Conservation (phyloP, 352 stramenopile genomes). For the Phytophthora boehmeriae region DNA sequence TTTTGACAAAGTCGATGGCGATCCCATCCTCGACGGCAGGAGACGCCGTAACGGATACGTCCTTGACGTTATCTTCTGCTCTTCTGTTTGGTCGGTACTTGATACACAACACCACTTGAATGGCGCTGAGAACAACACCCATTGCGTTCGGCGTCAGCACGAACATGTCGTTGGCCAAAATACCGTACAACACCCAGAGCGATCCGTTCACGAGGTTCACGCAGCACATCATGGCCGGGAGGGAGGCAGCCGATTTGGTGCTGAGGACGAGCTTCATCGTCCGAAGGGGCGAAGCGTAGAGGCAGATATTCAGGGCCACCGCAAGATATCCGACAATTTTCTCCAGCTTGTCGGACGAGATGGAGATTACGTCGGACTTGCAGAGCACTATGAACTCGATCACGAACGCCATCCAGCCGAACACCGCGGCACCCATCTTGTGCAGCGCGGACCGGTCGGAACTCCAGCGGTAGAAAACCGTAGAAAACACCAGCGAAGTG, state of each 20-base stretch:
- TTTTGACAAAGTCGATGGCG: not conserved
- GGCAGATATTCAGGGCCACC: conserved; percentile 28
- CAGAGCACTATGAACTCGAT: conserved; percentile 24
- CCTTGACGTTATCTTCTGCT: conserved; percentile 12
- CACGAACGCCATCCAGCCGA: conserved; percentile 8
- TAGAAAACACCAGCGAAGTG: conserved; percentile 31
- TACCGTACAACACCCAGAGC: conserved; percentile 32
- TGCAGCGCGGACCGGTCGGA: conserved; percentile 19
- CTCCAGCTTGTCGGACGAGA: conserved; percentile 20
- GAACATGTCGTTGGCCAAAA: conserved; percentile 38
- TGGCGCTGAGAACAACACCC: conserved; percentile 26
- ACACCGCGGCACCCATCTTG: conserved; percentile 10
- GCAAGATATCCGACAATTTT: conserved; percentile 42
- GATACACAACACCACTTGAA: conserved; percentile 46
- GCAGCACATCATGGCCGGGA: conserved; percentile 34
- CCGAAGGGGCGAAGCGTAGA: conserved; percentile 35
- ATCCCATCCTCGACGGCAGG: conserved; percentile 6
- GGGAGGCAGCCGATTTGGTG: conserved; percentile 33
- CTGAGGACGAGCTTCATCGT: conserved; percentile 40
- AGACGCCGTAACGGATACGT: conserved; percentile 11
- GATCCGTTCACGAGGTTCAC: conserved; percentile 33
- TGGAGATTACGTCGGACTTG: conserved; percentile 15
- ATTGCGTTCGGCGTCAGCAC: conserved; percentile 38
- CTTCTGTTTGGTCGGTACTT: conserved; percentile 32
- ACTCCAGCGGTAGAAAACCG: conserved; percentile 40